Evolutionary conservation across 345 rosid species (phyloP).

Genomic region (Schrenkiella parvula): DNA sequence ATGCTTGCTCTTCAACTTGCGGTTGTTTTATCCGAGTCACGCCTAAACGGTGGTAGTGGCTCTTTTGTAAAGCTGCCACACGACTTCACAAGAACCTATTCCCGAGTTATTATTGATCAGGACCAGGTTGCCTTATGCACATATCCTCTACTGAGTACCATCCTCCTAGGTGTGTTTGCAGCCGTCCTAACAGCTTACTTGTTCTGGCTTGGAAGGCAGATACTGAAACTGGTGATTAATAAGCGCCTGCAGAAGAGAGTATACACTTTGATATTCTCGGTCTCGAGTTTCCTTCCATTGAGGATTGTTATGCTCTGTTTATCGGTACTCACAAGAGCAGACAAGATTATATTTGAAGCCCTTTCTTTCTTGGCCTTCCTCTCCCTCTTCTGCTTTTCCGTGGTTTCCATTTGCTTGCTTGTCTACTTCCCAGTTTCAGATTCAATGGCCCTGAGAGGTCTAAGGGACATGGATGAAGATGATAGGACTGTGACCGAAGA

Average conservation of each 20-base stretch:
- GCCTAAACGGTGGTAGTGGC: conserved; percentile 48
- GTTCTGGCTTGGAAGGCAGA: conserved; percentile 89
- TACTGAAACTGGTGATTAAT: conserved; percentile 81
- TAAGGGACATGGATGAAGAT: conserved; percentile 52
- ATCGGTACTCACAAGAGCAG: conserved; percentile 70
- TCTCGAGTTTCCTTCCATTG: conserved; percentile 76
- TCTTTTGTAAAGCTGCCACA: conserved; percentile 46
- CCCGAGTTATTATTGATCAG: conserved; percentile 25
- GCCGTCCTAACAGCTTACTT: conserved; percentile 62
- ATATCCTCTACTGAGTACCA: conserved; percentile 83
- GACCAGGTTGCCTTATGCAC: conserved; percentile 60
- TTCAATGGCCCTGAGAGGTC: conserved; percentile 77
- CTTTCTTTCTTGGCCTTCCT: conserved; percentile 79
- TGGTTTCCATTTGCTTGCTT: conserved; percentile 73
- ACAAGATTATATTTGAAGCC: conserved; percentile 65
- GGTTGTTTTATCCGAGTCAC: conserved; percentile 61
- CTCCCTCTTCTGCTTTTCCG: conserved; percentile 64
- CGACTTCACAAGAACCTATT: conserved; percentile 59
- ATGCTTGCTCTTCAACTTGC: conserved; percentile 78
- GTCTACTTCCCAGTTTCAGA: conserved; percentile 88
- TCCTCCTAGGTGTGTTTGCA: conserved; percentile 76
- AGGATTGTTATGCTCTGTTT: conserved; percentile 83
- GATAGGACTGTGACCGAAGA: conserved; percentile 40
- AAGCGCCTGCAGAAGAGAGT: conserved; percentile 92
- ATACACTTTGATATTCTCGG: conserved; percentile 71